Base-by-base conservation (phyloP, 257 asterid species). In the Nicotiana attenuata region DNA sequence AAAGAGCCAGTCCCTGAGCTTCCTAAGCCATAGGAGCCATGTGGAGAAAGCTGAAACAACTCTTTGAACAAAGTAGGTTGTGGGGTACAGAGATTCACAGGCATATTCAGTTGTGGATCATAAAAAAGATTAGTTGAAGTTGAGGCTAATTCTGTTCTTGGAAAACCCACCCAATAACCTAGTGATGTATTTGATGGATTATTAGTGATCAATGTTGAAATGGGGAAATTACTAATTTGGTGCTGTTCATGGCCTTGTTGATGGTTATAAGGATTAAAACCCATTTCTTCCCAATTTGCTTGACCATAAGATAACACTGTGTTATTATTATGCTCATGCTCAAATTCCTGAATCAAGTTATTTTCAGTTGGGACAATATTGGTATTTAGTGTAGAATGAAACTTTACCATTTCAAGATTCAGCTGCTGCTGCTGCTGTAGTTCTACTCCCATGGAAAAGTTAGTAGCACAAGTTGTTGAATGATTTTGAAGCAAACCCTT, bases 61-160 rank as follows among this genome's bases (percentile, higher is more conserved):
- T 96, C 99, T 76, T 92, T 89, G 82, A 92, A 56, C 78, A 91
- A 77, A 7, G 96, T 96, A 2, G 98, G 96, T 85, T 92, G 97
- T 38, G 91, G 20, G 22, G 90, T 33, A 82, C 92, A 90, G 3
- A 90, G 91, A 77, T 87, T 92, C 82, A 91, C 47, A 31, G 97
- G 98, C 78, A 93, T 61, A 83, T 80, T 78, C 57, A 47, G 26
- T 15, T 89, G 67, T 11, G 97, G 64, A 76, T 96, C 99, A 73
- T 89, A 96, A 5, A 85, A 11, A 80, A 84, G 41, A 52, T 77
- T 86, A 20, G 89, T 82, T 41, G 90, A 82, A 31, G 81, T 76
- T 17, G 89, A 77, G 2, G 87, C 77, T 2, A 78, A 84, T 3
- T 77, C 85, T 0, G 73, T 20, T 1, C 86, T 84, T 10, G 83